A percentile compares a stretch with the other conserved stretches of the same genome.
Conservation (phyloP, 2,329 filamentous ascomycete genomes). For the Trichoderma afroharzianum region DNA sequence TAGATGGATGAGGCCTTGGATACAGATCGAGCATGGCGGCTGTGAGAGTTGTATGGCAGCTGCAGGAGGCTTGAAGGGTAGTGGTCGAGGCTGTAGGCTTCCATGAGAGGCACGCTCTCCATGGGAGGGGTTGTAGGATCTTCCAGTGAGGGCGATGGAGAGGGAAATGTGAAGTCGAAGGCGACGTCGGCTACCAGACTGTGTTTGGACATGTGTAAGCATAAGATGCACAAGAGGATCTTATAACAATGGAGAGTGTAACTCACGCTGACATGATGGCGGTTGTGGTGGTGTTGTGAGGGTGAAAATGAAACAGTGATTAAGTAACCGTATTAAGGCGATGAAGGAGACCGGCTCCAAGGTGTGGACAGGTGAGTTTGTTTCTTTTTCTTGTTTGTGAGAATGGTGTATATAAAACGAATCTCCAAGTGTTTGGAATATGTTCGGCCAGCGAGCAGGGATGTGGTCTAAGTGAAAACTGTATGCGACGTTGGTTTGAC, state of each 20-base stretch:
- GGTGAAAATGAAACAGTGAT: background rate
- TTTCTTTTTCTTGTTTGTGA: background rate
- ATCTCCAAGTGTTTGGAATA: constrained; percentile 5
- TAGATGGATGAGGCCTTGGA: constrained; percentile 66
- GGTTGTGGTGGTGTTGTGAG: constrained; percentile 17
- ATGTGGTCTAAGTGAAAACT: background rate
- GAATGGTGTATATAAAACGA: background rate
- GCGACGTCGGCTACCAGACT: constrained; percentile 62
- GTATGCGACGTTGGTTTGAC: background rate
- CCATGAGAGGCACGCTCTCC: constrained; percentile 23
- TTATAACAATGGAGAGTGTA: background rate
- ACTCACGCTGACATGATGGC: constrained; percentile 36
- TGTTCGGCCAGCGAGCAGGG: constrained; percentile 7
- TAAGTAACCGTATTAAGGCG: constrained; percentile 1
- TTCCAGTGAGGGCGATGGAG: constrained; percentile 26
- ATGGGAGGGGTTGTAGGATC: constrained; percentile 30
- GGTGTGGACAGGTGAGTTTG: background rate
- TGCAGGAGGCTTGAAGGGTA: constrained; percentile 45
- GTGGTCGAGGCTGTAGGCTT: constrained; percentile 51
- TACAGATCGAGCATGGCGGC: constrained; percentile 57
- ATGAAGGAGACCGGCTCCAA: constrained; percentile 23
- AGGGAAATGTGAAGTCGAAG: constrained; percentile 58
- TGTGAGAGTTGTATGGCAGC: constrained; percentile 44
- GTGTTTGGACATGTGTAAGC: constrained; percentile 26
- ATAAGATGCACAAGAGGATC: background rate